Conservation (phyloP, 2,329 filamentous ascomycete genomes). For the Neonectria hederae region DNA sequence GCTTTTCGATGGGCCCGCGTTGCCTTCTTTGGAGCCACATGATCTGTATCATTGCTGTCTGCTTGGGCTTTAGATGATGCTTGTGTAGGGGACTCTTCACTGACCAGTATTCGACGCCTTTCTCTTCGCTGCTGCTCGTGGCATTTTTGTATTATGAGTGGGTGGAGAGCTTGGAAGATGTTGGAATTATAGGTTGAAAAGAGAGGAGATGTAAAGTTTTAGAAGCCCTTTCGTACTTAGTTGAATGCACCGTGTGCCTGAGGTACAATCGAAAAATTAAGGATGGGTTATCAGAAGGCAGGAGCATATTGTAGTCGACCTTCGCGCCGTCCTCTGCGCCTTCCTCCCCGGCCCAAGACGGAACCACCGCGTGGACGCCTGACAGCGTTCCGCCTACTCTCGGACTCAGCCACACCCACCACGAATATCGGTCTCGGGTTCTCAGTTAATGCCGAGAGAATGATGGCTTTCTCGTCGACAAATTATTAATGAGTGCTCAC, state of each 20-base stretch:
- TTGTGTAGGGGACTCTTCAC: background rate
- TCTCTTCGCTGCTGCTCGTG: conserved; percentile 41
- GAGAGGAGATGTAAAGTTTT: background rate
- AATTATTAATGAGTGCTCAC: background rate
- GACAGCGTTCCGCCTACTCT: background rate
- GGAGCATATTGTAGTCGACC: background rate
- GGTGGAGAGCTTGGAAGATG: background rate
- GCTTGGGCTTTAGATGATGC: conserved; percentile 5
- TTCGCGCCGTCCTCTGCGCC: conserved; percentile 19
- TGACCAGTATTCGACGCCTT: conserved; percentile 37
- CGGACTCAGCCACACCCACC: conserved; percentile 5
- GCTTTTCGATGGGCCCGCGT: conserved; percentile 22
- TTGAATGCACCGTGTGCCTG: background rate
- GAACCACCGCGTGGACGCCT: background rate
- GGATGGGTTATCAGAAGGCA: background rate
- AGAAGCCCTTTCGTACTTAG: background rate
- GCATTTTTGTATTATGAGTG: conserved; percentile 31
- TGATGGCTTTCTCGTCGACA: background rate
- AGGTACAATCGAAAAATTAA: background rate
- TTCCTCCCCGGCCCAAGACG: conserved; percentile 18
- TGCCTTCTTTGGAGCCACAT: conserved; percentile 28
- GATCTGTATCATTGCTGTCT: conserved; percentile 29
- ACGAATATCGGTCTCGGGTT: background rate
- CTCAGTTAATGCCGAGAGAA: background rate
- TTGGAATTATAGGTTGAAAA: background rate